Base-by-base conservation (phyloP, 768 basidiomycete species). In the Ramaria sp. region DNA sequence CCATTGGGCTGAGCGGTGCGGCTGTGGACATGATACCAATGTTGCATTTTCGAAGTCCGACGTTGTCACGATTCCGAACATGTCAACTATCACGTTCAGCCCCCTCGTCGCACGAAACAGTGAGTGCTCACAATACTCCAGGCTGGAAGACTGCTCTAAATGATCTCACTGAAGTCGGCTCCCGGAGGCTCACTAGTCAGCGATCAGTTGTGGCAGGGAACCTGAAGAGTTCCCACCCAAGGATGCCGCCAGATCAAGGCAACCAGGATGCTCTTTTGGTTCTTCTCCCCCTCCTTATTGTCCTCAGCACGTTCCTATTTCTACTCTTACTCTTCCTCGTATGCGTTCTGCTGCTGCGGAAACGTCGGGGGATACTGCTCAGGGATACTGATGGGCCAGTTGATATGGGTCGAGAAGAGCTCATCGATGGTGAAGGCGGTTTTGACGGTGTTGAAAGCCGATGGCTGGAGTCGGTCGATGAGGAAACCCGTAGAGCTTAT, bases 201-300 rank as follows among this genome's bases (percentile, higher is more conserved):
- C 19, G 48, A 9, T 39, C 51, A 52, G 31, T 31, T 37, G 51
- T 12, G 22, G 48, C 38, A 39, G 20, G 17, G 15, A 38, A 34
- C 17, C 15, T n/a, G 19, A 10, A 39, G 13, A 24, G 24, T 11
- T 7, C n/a, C 17, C 33, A 17, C 15, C 34, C 20, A 31, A 15
- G 51, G 51, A 27, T 39, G 41, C 62, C 57, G 27, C 60, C 68
- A n/a, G 51, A 68, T 33, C 75, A 76, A 38, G 30, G 42, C 38
- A 51, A 55, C 30, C 54, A 50, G 53, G 86, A 90, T 65, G 80
- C 86, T 31, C 81, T 91, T 59, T 79, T 89, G 66, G 82, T 98
- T 65, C 83, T 99, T 59, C 80, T 99, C 6, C 95, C 95, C 27
- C 79, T 99, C 54, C 83, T 98, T 66, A 89, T 97, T 72, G 87